Conservation (phyloP, 2,329 filamentous ascomycete genomes). For the Coccinonectria pachysandricola region DNA sequence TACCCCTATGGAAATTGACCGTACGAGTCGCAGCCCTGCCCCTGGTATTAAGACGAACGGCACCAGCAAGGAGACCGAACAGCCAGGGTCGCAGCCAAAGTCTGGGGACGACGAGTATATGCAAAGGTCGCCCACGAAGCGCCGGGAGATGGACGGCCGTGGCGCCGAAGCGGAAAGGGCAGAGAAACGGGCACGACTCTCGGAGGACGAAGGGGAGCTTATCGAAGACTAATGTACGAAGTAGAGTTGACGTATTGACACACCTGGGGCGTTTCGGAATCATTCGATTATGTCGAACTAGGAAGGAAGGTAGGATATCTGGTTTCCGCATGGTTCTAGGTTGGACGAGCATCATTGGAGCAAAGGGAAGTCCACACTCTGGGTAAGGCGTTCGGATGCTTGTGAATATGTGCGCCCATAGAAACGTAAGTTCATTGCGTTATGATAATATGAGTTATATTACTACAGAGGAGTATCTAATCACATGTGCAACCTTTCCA, state of each 20-base stretch:
- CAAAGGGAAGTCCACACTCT: slow-evolving; percentile 10
- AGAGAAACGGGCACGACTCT: slow-evolving; percentile 34
- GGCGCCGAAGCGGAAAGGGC: slow-evolving; percentile 24
- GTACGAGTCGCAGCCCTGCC: slow-evolving; percentile 41
- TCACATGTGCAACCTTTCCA: no score
- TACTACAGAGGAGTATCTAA: no score
- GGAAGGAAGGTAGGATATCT: slow-evolving; percentile 7
- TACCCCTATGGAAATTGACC: slow-evolving; percentile 38
- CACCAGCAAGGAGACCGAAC: slow-evolving; percentile 24
- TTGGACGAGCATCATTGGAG: slow-evolving; percentile 8
- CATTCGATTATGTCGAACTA: no score
- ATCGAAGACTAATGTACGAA: slow-evolving; percentile 27
- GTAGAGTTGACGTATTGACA: no score
- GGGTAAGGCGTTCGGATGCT: slow-evolving; percentile 18
- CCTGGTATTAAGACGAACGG: slow-evolving; percentile 31
- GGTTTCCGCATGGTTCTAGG: slow-evolving; percentile 11
- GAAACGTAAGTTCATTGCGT: slow-evolving; percentile 8
- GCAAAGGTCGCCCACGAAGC: slow-evolving; percentile 29
- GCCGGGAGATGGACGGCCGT: slow-evolving; percentile 30
- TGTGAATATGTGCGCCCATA: slow-evolving; percentile 10
- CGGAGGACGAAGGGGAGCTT: slow-evolving; percentile 40
- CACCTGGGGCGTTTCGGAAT: no score
- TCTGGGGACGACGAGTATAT: slow-evolving; percentile 21
- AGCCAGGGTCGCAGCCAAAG: slow-evolving; percentile 25
- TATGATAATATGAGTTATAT: slow-evolving; percentile 6